phyloP scores from a whole-genome alignment of 139 green algal species.

The Eudorina sp. region DNA sequence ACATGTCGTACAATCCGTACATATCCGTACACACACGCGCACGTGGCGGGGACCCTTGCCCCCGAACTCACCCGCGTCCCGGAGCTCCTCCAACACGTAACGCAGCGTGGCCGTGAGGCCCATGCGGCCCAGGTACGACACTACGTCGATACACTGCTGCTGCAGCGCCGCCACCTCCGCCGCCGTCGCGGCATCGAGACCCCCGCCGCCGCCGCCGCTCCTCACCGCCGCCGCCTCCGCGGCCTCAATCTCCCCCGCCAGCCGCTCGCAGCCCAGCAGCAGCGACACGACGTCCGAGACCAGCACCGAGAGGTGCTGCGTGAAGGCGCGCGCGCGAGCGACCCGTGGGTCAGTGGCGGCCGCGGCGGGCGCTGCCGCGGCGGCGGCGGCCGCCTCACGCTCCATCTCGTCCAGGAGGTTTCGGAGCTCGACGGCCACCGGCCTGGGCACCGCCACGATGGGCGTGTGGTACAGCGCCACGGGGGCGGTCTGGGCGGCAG shows the following conservation, averaged over 20 bases:
- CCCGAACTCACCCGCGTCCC: not conserved
- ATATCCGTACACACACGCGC: no score
- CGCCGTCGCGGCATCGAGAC: no score
- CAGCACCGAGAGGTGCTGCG: not conserved
- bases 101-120: conserved; percentile 24
- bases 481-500: no score
- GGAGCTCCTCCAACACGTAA: not conserved
- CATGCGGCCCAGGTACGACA: conserved; percentile 67
- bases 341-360: conserved; percentile 3
- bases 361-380: no score
- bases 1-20: no score
- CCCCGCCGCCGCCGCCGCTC: no score
- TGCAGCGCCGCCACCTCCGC: not conserved
- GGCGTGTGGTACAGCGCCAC: no score
- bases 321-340: conserved; percentile 3
- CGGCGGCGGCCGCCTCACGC: no score
- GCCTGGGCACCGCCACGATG: no score
- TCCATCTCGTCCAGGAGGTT: no score
- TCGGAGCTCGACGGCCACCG: no score
- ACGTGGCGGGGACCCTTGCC: no score
- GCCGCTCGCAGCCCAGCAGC: not conserved
- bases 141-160: conserved; percentile 61
- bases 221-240: not conserved
- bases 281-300: not conserved
- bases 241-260: not conserved